These are phyloP conservation scores for Saturnispora galanensis DNA, from an alignment of 805 yeast species.

Conservation along the genomic window DNA sequence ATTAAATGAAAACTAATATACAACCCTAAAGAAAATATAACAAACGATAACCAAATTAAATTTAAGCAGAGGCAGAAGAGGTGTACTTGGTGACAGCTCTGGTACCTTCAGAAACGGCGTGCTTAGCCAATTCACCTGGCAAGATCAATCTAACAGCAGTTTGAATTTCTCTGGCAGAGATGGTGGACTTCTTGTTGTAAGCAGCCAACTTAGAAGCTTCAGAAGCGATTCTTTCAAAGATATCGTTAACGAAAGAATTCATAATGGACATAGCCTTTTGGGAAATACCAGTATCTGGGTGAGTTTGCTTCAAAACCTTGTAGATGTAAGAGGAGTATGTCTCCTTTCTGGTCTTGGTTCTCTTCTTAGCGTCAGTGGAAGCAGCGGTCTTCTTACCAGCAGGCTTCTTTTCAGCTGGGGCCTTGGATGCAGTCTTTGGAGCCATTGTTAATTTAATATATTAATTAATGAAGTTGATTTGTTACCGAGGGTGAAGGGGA, in stretches of 20 bases:
- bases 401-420: conserved; percentile 94
- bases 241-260: conserved; percentile 97
- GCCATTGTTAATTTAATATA: conserved; percentile 39
- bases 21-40: conserved; percentile 23
- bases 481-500: conserved; percentile 1
- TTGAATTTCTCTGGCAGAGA: conserved; percentile 97
- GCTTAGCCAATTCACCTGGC: conserved; percentile 98
- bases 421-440: conserved; percentile 83
- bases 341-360: conserved; percentile 94
- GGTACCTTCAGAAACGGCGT: conserved; percentile 97
- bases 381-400: conserved; percentile 80
- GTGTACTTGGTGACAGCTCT: conserved; percentile 97
- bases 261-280: conserved; percentile 97
- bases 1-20: conserved; percentile 25
- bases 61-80: conserved; percentile 41
- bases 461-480: neutral
- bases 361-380: conserved; percentile 75
- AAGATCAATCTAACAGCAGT: conserved; percentile 96
- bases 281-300: conserved; percentile 99
- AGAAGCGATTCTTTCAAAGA: conserved; percentile 94
- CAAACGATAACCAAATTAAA: conserved; percentile 39
- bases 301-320: conserved; percentile 98
- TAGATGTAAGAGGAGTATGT: conserved; percentile 96
- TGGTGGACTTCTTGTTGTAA: conserved; percentile 96
- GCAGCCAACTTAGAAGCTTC: conserved; percentile 98